Percentiles rank a stretch among this genome's conserved stretches.
Conservation (phyloP, 177 flowering plant species). For the Tripterygium wilfordii region DNA sequence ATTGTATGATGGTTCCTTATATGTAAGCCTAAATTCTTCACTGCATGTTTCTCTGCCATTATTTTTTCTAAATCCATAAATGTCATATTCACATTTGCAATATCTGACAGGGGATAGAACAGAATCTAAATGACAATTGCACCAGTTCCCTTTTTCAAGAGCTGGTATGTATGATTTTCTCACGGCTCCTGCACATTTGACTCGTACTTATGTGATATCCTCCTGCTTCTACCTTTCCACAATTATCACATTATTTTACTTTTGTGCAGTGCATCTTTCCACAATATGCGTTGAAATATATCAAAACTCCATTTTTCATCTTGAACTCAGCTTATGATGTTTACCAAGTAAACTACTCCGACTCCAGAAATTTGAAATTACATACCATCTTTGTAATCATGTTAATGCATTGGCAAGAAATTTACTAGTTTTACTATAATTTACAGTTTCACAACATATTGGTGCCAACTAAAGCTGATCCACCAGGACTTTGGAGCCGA, state of each 20-base stretch:
- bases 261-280: conserved; percentile 89
- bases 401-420: too few species aligned
- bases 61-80: too few species aligned
- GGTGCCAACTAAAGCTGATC: conserved; percentile 84
- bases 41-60: too few species aligned
- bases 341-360: conserved; percentile 54
- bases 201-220: too few species aligned
- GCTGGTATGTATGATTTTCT: conserved; percentile 33
- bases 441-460: conserved; percentile 67
- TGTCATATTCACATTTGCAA: conserved; percentile 4
- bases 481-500: conserved; percentile 57
- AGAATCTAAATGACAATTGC: conserved; percentile 58
- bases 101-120: conserved; percentile 48
- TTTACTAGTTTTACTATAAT: background rate
- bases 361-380: background rate
- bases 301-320: conserved; percentile 73
- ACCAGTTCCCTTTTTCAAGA: conserved; percentile 38
- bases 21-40: too few species aligned
- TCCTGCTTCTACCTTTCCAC: background rate
- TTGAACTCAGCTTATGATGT: conserved; percentile 91
- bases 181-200: background rate
- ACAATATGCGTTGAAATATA: conserved; percentile 55
- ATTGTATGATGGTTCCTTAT: too few species aligned
- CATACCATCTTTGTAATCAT: too few species aligned
- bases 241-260: conserved; percentile 2